Evolutionary conservation across 306 rosid genomes (phyloP).

Genomic region (Acacia acuminata): DNA sequence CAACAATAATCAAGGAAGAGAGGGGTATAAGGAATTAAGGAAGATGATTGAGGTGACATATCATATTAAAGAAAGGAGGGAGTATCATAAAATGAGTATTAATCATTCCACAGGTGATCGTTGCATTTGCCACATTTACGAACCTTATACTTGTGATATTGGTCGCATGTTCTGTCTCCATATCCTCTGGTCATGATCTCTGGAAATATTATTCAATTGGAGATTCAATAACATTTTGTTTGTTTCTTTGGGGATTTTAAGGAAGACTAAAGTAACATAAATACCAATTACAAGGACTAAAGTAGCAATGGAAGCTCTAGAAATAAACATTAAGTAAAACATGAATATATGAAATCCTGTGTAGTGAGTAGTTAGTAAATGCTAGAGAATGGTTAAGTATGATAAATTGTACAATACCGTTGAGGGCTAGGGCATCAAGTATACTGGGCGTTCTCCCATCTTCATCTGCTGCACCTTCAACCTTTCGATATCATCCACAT

Average conservation of each 20-base stretch:
- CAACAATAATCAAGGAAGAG: too few relatives aligned
- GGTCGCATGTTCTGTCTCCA: constrained; percentile 38
- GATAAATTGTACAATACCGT: constrained; percentile 1
- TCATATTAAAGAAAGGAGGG: too few relatives aligned
- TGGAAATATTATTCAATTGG: not conserved
- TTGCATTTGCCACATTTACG: not conserved
- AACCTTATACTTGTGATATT: constrained; percentile 44
- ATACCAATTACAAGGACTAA: not conserved
- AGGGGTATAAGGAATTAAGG: too few relatives aligned
- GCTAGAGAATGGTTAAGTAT: too few relatives aligned
- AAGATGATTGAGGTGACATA: too few relatives aligned
- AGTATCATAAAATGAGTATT: not conserved
- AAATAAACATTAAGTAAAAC: not conserved
- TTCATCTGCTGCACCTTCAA: constrained; percentile 53
- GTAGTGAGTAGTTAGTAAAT: not conserved
- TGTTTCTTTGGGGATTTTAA: not conserved
- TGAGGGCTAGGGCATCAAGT: constrained; percentile 35
- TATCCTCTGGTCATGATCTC: constrained; percentile 26
- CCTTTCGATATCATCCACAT: constrained; percentile 19
- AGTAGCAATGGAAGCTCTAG: not conserved
- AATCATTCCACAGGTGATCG: not conserved
- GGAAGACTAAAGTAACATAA: not conserved
- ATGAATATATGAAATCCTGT: not conserved
- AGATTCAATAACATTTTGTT: not conserved
- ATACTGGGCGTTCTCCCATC: constrained; percentile 47